Base-by-base conservation (phyloP, 768 basidiomycete species). In the Collybiopsis luxurians region DNA sequence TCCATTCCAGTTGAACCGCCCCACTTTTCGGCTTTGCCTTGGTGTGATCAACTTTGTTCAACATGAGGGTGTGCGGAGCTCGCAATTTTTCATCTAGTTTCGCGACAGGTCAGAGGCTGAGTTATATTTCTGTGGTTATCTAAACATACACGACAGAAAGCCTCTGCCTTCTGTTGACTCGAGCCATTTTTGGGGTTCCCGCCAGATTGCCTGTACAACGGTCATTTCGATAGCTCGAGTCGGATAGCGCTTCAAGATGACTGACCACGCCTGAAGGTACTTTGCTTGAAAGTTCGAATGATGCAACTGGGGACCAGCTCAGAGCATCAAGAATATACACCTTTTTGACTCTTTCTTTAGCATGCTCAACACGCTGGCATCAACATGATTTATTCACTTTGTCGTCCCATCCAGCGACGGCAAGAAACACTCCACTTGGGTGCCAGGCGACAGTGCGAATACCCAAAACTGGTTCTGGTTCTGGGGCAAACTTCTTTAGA, bases 381-480 rank as follows among this genome's bases (percentile, higher is more conserved):
- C 17, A 34, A 28, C 19, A 24, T 17, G 51, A 39, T 17, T 36
- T 54, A 30, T 30, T 40, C 54, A 89, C 92, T 72, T 89, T 92
- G 63, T 95, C 92, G 70, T 95, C 93, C 84, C 89, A 95, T 11
- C 95, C 95, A 12, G 84, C 86, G 0, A 95, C 77, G 1, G 87
- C 89, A 9, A 97, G 73, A 67, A 90, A 95, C 64, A 82, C 76
- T 4, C 94, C 92, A 55, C 77, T 87, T 3, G 94, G 95, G 70
- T 95, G 91, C 95, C 95, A 98, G 19, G 81, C 73, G 0, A 87
- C 85, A 57, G 73, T 76, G 10, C 92, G 82, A 42, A 97, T 84
- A 5, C 95, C 95, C 55, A 95, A 82, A 15, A 88, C 91, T 26
- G 91, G 89, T 69, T 96, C 92, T 26, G 82, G 79, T 31, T 78